Evolutionary conservation across 164 flowering plant genomes (phyloP).

Genomic region (Vitis rotundifolia): DNA sequence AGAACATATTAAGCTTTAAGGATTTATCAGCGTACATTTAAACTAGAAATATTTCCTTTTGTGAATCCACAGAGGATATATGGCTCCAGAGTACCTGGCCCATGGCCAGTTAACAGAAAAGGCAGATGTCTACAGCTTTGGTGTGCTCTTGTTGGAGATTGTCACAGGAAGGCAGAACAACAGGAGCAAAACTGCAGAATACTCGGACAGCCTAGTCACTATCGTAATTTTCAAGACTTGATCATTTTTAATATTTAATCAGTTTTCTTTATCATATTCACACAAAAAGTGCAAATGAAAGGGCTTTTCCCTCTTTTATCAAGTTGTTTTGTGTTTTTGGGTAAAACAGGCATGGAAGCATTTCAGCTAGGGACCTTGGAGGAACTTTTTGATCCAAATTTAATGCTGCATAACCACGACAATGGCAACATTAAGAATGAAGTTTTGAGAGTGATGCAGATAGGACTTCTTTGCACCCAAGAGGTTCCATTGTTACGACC

Average conservation of each 20-base stretch:
- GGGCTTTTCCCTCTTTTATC: not conserved
- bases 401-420: slow-evolving; percentile 37
- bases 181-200: slow-evolving; percentile 54
- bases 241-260: not conserved
- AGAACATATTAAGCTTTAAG: too few relatives aligned
- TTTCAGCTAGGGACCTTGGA: slow-evolving; percentile 49
- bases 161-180: slow-evolving; percentile 56
- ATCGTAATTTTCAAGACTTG: slow-evolving; percentile 37
- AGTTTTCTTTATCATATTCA: not conserved
- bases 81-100: slow-evolving; percentile 79
- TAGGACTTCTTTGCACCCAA: slow-evolving; percentile 89
- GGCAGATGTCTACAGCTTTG: slow-evolving; percentile 71
- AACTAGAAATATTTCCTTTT: not conserved
- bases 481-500: slow-evolving; percentile 67
- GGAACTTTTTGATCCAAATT: slow-evolving; percentile 58
- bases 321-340: not conserved
- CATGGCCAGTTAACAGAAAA: slow-evolving; percentile 70
- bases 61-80: slow-evolving; percentile 52
- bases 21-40: too few relatives aligned
- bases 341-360: slow-evolving; percentile 62
- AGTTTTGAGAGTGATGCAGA: slow-evolving; percentile 56
- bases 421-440: slow-evolving; percentile 37
- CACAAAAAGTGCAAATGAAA: not conserved
- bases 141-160: slow-evolving; percentile 60
- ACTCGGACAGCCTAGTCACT: slow-evolving; percentile 65